Percentiles rank a stretch among this genome's conserved stretches.
Evolutionary conservation across 805 yeast species (phyloP).

Genomic region (Wickerhamiella brachini): DNA sequence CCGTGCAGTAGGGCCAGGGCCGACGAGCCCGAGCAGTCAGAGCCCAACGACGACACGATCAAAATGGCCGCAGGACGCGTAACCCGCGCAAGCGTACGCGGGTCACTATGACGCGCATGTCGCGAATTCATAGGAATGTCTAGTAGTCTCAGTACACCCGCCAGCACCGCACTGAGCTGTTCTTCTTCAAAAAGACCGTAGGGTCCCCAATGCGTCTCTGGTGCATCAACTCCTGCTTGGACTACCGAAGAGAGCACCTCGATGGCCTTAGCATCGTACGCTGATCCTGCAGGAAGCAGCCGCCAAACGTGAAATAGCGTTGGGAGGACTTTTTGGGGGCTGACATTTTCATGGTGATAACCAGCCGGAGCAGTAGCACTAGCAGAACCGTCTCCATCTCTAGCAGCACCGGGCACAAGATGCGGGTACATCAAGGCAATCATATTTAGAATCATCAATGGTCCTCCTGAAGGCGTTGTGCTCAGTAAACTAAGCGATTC

Average conservation of each 20-base stretch:
- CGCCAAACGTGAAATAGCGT: slow-evolving; percentile 64
- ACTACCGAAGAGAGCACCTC: slow-evolving; percentile 52
- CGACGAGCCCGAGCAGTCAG: slow-evolving; percentile 6
- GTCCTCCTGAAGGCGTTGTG: neutral
- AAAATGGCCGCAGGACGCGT: neutral
- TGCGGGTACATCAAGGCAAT: neutral
- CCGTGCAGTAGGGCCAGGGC: slow-evolving; percentile 34
- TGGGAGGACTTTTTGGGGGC: slow-evolving; percentile 43
- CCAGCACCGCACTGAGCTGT: slow-evolving; percentile 49
- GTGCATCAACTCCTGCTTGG: slow-evolving; percentile 22
- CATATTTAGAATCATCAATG: neutral
- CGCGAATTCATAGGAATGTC: slow-evolving; percentile 31
- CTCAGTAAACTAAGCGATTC: neutral
- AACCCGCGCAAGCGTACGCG: neutral
- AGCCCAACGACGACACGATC: neutral
- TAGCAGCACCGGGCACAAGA: too few relatives aligned
- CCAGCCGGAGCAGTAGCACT: neutral
- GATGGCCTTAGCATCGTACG: slow-evolving; percentile 48
- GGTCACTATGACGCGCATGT: slow-evolving; percentile 1
- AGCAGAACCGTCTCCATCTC: too few relatives aligned
- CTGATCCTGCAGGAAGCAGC: slow-evolving; percentile 35
- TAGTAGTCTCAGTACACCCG: slow-evolving; percentile 28
- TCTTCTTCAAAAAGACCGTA: slow-evolving; percentile 32
- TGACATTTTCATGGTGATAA: too few relatives aligned
- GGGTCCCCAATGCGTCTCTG: slow-evolving; percentile 17